phyloP scores from a whole-genome alignment of 768 basidiomycete genomes.

The Calocybe indica region DNA sequence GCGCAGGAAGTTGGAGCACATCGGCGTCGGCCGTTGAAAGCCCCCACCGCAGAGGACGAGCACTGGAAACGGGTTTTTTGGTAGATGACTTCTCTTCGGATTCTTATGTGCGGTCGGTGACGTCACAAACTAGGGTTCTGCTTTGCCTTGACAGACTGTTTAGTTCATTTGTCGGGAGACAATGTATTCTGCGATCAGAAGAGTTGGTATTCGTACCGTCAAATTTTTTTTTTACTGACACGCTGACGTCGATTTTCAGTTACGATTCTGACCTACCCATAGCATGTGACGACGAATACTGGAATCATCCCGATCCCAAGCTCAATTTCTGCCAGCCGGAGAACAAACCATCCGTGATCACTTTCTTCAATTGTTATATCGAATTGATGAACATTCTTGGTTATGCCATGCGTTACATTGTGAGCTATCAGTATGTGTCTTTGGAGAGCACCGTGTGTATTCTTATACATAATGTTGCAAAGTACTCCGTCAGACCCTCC shows the following conservation, averaged over 20 bases:
- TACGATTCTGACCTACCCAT: constrained; percentile 67
- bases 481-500: constrained; percentile 72
- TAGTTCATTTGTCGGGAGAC: constrained; percentile 56
- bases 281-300: constrained; percentile 64
- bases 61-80: constrained; percentile 71
- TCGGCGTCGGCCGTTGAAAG: constrained; percentile 25
- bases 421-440: constrained; percentile 17
- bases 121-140: constrained; percentile 34
- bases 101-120: not conserved
- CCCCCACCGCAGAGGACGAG: constrained; percentile 53
- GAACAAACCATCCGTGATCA: constrained; percentile 45
- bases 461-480: not conserved
- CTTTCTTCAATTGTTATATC: constrained; percentile 51
- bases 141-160: constrained; percentile 40
- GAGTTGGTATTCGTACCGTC: constrained; percentile 39
- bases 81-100: constrained; percentile 17
- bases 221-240: not conserved
- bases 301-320: constrained; percentile 46
- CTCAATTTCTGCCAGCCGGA: constrained; percentile 59
- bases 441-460: not conserved
- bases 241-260: constrained; percentile 24
- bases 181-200: constrained; percentile 68
- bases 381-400: constrained; percentile 57
- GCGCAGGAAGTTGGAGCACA: constrained; percentile 78
- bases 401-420: constrained; percentile 54